These are phyloP conservation scores for Rhodotorula sp. DNA, from an alignment of 1,284 basidiomycete species.

Conservation along the genomic window DNA sequence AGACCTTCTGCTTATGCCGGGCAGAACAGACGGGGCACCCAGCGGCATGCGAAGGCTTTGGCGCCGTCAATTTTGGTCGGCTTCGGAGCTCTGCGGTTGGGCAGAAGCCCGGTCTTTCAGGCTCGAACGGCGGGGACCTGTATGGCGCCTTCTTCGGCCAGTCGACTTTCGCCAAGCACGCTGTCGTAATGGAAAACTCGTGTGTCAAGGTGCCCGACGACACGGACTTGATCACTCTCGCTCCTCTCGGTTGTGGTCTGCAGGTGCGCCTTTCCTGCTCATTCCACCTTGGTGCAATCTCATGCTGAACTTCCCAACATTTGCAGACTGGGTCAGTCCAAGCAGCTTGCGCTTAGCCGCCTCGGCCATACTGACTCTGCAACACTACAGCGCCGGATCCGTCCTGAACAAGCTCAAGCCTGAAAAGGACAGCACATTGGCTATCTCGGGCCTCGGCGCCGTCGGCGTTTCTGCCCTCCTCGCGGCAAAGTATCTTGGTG, in stretches of 20 bases:
- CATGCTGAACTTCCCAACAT: too few relatives aligned
- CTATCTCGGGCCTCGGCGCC: constrained; percentile 43
- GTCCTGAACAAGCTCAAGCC: constrained; percentile 37
- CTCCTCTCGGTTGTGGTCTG: constrained; percentile 34
- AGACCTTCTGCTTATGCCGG: background rate
- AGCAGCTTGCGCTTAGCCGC: background rate
- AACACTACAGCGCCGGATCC: constrained; percentile 6
- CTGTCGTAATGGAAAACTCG: constrained; percentile 40
- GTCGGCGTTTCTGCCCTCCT: constrained; percentile 43
- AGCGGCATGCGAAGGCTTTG: constrained; percentile 21
- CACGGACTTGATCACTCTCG: constrained; percentile 36
- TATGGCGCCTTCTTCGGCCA: constrained; percentile 42
- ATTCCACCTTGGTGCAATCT: too few relatives aligned
- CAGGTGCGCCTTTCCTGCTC: too few relatives aligned
- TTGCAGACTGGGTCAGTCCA: background rate
- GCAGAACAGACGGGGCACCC: constrained; percentile 4
- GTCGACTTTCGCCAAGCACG: constrained; percentile 37
- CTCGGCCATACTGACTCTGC: background rate
- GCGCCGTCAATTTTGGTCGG: constrained; percentile 19
- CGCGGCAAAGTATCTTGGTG: constrained; percentile 33
- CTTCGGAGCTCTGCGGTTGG: background rate
- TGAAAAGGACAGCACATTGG: constrained; percentile 20
- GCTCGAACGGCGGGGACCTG: constrained; percentile 10
- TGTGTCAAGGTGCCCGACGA: constrained; percentile 38
- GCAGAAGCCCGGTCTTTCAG: constrained; percentile 5